Evolutionary conservation across 2,329 filamentous ascomycete genomes (phyloP).

Genomic region (Claviceps sp.): DNA sequence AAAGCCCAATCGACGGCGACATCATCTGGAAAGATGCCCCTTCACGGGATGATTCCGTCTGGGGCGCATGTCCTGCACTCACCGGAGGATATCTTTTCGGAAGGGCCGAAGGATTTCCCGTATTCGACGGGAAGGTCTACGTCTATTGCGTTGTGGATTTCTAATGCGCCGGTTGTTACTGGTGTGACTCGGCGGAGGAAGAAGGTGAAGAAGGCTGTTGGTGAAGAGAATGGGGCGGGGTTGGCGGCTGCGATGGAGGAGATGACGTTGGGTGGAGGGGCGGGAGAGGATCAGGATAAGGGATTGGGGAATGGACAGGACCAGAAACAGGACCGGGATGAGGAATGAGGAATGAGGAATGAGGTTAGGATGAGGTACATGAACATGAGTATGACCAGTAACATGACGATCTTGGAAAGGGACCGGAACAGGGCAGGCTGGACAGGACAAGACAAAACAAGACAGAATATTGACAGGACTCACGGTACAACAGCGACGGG

Average conservation of each 20-base stretch:
- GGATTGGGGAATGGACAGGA: not conserved
- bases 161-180: slow-evolving; percentile 36
- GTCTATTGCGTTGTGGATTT: slow-evolving; percentile 57
- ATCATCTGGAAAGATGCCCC: not conserved
- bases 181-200: slow-evolving; percentile 25
- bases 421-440: no score
- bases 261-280: not conserved
- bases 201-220: slow-evolving; percentile 10
- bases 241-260: not conserved
- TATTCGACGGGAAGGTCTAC: slow-evolving; percentile 57
- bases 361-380: no score
- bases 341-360: not conserved
- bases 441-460: no score
- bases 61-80: not conserved
- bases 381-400: no score
- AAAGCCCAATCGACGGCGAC: slow-evolving; percentile 1
- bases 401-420: no score
- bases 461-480: no score
- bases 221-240: not conserved
- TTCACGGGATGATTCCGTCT: no score
- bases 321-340: not conserved
- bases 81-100: slow-evolving; percentile 11
- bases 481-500: no score
- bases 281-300: not conserved
- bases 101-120: slow-evolving; percentile 50